Evolutionary conservation across 2,329 filamentous ascomycete species (phyloP), one percentile per base, ranked within the genome.

Genomic region (Penicillium aurantiogriseum): DNA sequence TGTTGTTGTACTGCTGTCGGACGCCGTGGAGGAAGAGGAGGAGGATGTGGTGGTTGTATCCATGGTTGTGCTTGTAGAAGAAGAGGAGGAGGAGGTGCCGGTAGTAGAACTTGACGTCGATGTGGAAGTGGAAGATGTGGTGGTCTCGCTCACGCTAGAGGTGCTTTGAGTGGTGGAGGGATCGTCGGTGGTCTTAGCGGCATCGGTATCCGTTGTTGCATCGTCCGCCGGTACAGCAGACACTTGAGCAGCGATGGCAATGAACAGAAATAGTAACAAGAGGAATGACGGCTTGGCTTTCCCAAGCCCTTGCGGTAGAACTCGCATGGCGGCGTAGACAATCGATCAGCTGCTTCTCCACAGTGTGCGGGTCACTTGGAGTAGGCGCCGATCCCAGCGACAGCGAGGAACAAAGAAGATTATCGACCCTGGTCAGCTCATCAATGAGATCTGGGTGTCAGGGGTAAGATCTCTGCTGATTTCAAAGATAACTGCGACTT

Each of bases 121-220:
- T 27, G 52, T 55, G 7, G 60, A 56, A 25, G 49, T 56, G 15
- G 62, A 54, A 15, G 64, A 60, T 13, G 64, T 62, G 19, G 63
- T 58, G 27, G 61, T 62, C 44, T 56, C 56, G 36, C 54, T 65
- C 55, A 57, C 59, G 51, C 56, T 63, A 54, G 61, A 61, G 49
- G 59, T 60, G 53, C 39, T 64, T 51, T 65, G 62, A 49, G 65
- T 64, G 50, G 64, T 62, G 27, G 62, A 44, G 62, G 58, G 47
- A 68, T 67, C 60, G 62, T 59, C 58, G 61, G 58, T 61, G 59
- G 60, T 63, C 61, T 65, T 55, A 57, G 64, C 60, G 59, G 61
- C 43, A 39, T 66, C 60, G 40, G 56, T 57, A 35, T 57, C 51
- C 27, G 62, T 61, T 33, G 64, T 60, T 39, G 65, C 50, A 60